Base-by-base conservation (phyloP, 768 basidiomycete genomes). In the Tylopilus subfusipes region DNA sequence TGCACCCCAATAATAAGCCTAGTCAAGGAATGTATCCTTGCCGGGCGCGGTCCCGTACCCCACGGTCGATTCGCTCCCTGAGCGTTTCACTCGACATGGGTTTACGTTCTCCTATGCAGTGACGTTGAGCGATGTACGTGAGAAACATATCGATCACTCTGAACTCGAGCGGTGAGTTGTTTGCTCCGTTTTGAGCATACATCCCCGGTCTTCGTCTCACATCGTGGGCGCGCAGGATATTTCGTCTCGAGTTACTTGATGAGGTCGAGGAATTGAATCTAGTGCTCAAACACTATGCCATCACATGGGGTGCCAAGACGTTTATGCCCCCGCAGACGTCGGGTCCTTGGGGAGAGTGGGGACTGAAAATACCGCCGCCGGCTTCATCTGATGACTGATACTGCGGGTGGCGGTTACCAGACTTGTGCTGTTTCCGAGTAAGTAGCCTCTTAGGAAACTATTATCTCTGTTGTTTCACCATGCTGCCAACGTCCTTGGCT, bases 231-330 rank as follows among this genome's bases (percentile, higher is more conserved):
- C 6, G 1, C 61, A 93, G 93, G 62, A 86, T 95, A 63, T 80
- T 88, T 0, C 76, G 73, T 52, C 77, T 97, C 16, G 96, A 98
- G 67, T 78, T 90, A 70, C 78, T 99, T 5, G 96, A 59, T 3
- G 58, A 99, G 70, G 76, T 93, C 10, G 96, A 99, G 69, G 96
- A 98, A 71, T 78, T 99, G 19, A 88, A 94, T 53, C 79, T 99
- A 5, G 89, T 59, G 5, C 56, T 59, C 75, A 72, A 90, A 86
- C 14, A 81, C 39, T 59, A 59, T 46, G 91, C 87, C 14, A 82
- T 98, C 50, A 84, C 87, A 0, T 98, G 93, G 93, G 55, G 55
- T 39, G 38, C 50, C 12, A 68, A 55, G 46, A 40, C 22, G 19
- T 42, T 50, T 18, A 44, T 31, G 29, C 24, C 59, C 3, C 16